These are phyloP conservation scores for Biscogniauxia marginata DNA, from an alignment of 2,329 filamentous ascomycete genomes.

Conservation along the genomic window DNA sequence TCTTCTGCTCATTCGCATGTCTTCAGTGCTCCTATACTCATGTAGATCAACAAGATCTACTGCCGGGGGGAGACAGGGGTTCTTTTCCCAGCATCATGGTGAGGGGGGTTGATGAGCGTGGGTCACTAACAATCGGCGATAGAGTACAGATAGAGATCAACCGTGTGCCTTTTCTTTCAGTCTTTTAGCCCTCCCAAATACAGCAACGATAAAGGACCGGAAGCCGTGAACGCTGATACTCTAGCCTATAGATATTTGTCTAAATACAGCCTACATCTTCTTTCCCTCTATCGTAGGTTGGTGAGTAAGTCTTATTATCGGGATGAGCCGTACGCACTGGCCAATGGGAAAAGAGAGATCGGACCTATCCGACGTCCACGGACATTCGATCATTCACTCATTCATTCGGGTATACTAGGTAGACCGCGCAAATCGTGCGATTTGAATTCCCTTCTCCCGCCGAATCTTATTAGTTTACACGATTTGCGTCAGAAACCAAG, in stretches of 20 bases:
- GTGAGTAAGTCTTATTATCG: neutral
- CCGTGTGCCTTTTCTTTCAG: neutral
- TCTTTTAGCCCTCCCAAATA: too few relatives aligned
- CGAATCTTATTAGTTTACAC: neutral
- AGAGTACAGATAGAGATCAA: neutral
- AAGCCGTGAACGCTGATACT: too few relatives aligned
- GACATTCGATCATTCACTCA: neutral
- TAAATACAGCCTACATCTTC: too few relatives aligned
- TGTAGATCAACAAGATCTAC: neutral
- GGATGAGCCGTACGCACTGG: neutral
- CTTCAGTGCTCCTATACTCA: neutral
- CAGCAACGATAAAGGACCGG: too few relatives aligned
- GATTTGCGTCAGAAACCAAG: neutral
- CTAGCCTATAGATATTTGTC: too few relatives aligned
- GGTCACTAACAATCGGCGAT: neutral
- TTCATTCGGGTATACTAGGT: too few relatives aligned
- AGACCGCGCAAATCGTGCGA: too few relatives aligned
- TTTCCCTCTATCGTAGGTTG: neutral
- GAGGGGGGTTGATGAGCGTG: neutral
- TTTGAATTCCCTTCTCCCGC: neutral
- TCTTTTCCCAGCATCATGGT: too few relatives aligned
- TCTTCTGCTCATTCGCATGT: neutral
- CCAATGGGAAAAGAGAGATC: neutral
- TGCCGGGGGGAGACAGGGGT: too few relatives aligned
- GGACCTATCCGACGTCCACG: neutral